phyloP scores from a whole-genome alignment of 1,284 basidiomycete species.

The Malassezia obtusa region DNA sequence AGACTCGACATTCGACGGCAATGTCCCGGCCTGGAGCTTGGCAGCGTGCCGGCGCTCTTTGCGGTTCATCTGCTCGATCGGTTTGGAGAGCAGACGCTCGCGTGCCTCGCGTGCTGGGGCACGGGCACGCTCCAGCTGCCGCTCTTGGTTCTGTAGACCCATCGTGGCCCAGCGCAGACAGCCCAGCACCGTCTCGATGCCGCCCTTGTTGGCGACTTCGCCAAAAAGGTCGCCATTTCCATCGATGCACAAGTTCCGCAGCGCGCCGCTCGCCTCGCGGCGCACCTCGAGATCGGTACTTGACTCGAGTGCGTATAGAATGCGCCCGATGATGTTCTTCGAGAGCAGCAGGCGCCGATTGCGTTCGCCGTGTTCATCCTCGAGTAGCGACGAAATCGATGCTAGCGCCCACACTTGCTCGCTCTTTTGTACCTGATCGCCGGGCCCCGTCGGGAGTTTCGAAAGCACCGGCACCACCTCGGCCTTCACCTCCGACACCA shows the following conservation, averaged over 20 bases:
- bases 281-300: constrained; percentile 33
- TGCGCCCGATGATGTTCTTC: constrained; percentile 27
- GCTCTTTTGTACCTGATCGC: constrained; percentile 18
- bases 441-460: constrained; percentile 21
- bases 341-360: constrained; percentile 20
- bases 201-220: constrained; percentile 31
- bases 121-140: constrained; percentile 6
- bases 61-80: constrained; percentile 43
- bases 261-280: constrained; percentile 39
- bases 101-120: constrained; percentile 19
- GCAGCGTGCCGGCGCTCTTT: constrained; percentile 43
- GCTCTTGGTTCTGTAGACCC: constrained; percentile 20
- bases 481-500: neutral
- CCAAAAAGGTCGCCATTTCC: constrained; percentile 26
- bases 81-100: constrained; percentile 27
- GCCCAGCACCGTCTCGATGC: constrained; percentile 21
- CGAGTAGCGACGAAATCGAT: constrained; percentile 31
- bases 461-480: constrained; percentile 32
- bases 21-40: constrained; percentile 29
- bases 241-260: constrained; percentile 45
- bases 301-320: constrained; percentile 29
- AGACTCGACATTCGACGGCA: constrained; percentile 20
- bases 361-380: constrained; percentile 26
- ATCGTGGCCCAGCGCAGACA: constrained; percentile 31
- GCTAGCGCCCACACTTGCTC: constrained; percentile 44